Conservation (phyloP, 352 stramenopile genomes). For the Globisporangium perplexum region DNA sequence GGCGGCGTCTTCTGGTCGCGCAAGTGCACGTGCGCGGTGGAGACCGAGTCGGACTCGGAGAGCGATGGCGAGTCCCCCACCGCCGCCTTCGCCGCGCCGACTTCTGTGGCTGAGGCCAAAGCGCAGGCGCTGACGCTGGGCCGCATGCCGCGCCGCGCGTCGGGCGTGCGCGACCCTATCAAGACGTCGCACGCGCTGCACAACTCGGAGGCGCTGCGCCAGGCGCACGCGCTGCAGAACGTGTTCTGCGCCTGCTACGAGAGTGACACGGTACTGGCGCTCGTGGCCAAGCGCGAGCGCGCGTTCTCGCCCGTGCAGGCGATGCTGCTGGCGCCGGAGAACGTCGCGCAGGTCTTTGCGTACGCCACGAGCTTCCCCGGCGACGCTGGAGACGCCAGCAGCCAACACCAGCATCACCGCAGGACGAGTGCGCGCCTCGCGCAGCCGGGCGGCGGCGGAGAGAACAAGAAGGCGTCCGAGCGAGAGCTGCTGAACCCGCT, state of each 20-base stretch:
- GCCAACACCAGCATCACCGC: slow-evolving; percentile 3
- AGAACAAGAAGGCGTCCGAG: background rate
- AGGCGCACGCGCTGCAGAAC: slow-evolving; percentile 52
- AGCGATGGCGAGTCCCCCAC: slow-evolving; percentile 28
- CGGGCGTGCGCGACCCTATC: slow-evolving; percentile 42
- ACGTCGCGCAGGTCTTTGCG: slow-evolving; percentile 53
- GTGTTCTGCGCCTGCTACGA: slow-evolving; percentile 80
- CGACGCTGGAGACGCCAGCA: background rate
- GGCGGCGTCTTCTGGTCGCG: slow-evolving; percentile 18
- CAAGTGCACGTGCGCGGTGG: slow-evolving; percentile 64
- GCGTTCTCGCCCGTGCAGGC: slow-evolving; percentile 59
- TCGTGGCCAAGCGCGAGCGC: slow-evolving; percentile 54
- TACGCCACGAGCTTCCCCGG: slow-evolving; percentile 37
- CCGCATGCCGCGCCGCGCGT: slow-evolving; percentile 26
- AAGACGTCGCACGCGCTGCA: slow-evolving; percentile 66
- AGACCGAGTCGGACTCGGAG: slow-evolving; percentile 65
- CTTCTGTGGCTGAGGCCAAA: slow-evolving; percentile 22
- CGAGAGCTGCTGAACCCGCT: slow-evolving; percentile 8
- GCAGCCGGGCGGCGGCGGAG: background rate
- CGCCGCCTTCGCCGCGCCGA: slow-evolving; percentile 18
- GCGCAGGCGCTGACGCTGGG: slow-evolving; percentile 1
- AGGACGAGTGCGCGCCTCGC: slow-evolving; percentile 4
- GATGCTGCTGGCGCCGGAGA: slow-evolving; percentile 54
- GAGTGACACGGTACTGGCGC: slow-evolving; percentile 53
- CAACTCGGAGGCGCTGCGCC: slow-evolving; percentile 62